phyloP scores from a whole-genome alignment of 768 basidiomycete species.

The Hemileccinum rubropunctum region DNA sequence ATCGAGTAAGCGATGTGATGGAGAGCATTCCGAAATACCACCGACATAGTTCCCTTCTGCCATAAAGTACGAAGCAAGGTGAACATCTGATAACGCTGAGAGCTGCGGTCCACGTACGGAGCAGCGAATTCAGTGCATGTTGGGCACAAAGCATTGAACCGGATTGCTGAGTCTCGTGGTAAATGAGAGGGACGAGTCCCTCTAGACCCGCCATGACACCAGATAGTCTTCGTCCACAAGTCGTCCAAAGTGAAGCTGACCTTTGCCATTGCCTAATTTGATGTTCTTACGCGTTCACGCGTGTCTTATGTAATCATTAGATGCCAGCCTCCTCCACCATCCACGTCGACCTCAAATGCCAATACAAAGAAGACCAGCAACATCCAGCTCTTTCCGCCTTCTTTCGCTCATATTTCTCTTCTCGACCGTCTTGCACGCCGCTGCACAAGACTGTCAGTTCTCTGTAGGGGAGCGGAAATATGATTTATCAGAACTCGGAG shows the following conservation, averaged over 20 bases:
- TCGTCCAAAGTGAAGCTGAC: conserved; percentile 7
- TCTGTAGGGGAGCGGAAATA: conserved; percentile 45
- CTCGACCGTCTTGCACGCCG: conserved; percentile 19
- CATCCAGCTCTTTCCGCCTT: neutral
- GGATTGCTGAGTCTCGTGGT: conserved; percentile 74
- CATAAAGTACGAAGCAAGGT: neutral
- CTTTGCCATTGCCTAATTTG: conserved; percentile 17
- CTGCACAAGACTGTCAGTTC: conserved; percentile 49
- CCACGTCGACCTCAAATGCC: conserved; percentile 18
- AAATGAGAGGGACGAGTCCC: conserved; percentile 53
- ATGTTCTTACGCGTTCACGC: conserved; percentile 28
- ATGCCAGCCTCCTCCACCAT: neutral
- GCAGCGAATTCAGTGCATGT: conserved; percentile 77
- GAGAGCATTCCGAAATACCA: conserved; percentile 8
- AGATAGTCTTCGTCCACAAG: conserved; percentile 15
- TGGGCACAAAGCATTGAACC: conserved; percentile 88
- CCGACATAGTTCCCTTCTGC: conserved; percentile 50
- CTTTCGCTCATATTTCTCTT: conserved; percentile 20
- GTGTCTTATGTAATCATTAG: conserved; percentile 28
- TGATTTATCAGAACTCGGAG: conserved; percentile 57
- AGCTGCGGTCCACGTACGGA: conserved; percentile 52
- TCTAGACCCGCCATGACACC: conserved; percentile 58
- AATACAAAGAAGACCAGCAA: conserved; percentile 12
- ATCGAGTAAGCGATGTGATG: conserved; percentile 11
- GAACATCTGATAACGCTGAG: conserved; percentile 37